These are phyloP conservation scores for Crepidotus variabilis DNA, from an alignment of 768 basidiomycete genomes.

Conservation along the genomic window DNA sequence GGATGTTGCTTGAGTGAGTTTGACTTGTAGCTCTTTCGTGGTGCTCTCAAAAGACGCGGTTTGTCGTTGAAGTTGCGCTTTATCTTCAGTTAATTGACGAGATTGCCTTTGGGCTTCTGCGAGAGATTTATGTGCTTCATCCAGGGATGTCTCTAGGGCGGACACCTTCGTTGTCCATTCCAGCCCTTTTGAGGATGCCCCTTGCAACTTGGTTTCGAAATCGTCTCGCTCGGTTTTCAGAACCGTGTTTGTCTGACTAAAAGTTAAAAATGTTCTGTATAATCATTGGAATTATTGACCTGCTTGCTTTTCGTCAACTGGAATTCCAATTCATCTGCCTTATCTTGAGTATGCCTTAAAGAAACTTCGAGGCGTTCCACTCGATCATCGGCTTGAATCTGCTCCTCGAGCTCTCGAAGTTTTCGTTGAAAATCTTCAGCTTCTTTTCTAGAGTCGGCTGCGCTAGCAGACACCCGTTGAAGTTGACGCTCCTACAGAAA, in stretches of 20 bases:
- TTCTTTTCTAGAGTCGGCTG: conserved; percentile 49
- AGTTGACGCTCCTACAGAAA: conserved; percentile 67
- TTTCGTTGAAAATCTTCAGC: conserved; percentile 52
- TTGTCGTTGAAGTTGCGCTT: conserved; percentile 44
- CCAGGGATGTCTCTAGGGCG: conserved; percentile 37
- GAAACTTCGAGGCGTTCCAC: conserved; percentile 70
- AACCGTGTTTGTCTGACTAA: conserved; percentile 46
- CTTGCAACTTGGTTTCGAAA: conserved; percentile 44
- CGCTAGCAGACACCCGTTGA: conserved; percentile 53
- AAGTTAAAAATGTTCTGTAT: neutral
- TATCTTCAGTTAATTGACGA: conserved; percentile 45
- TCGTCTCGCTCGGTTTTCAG: conserved; percentile 61
- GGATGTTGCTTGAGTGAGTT: conserved; percentile 50
- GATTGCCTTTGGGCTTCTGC: conserved; percentile 40
- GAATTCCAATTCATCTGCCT: conserved; percentile 80
- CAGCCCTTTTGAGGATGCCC: conserved; percentile 36
- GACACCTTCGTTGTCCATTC: conserved; percentile 47
- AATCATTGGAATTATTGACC: conserved; percentile 31
- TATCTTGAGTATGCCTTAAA: conserved; percentile 75
- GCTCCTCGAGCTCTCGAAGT: conserved; percentile 73
- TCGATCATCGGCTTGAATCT: conserved; percentile 80
- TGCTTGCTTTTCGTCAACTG: conserved; percentile 78
- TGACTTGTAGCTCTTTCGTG: conserved; percentile 52
- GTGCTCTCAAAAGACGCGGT: conserved; percentile 41
- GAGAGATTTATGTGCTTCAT: conserved; percentile 38